Evolutionary conservation across 805 yeast genomes (phyloP).

Genomic region (Sungouiozyma intestinalis): DNA sequence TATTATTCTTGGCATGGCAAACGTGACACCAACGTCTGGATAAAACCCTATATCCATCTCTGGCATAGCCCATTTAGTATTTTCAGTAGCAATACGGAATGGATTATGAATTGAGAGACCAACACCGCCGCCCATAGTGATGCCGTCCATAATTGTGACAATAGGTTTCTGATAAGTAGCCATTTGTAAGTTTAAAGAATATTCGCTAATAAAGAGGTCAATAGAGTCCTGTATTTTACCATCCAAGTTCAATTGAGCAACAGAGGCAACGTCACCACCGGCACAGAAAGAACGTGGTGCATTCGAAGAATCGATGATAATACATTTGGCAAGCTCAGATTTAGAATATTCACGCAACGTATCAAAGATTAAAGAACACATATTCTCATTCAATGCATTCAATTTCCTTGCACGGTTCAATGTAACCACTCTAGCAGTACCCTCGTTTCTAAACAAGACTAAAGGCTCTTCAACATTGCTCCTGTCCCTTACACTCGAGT

Average conservation of each 20-base stretch:
- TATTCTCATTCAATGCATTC: conserved; percentile 70
- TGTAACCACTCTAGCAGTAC: conserved; percentile 58
- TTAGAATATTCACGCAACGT: conserved; percentile 69
- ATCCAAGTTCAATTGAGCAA: conserved; percentile 49
- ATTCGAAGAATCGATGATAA: conserved; percentile 46
- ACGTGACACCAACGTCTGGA: conserved; percentile 92
- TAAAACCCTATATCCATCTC: conserved; percentile 94
- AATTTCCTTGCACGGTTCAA: conserved; percentile 75
- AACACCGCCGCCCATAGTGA: conserved; percentile 97
- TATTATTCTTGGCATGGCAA: conserved; percentile 65
- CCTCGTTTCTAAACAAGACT: conserved; percentile 20
- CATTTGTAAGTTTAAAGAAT: conserved; percentile 66
- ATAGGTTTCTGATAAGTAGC: conserved; percentile 83
- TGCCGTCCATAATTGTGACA: conserved; percentile 80
- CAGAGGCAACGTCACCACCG: conserved; percentile 88
- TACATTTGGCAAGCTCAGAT: conserved; percentile 49
- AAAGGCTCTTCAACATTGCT: conserved; percentile 3
- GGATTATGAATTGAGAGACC: conserved; percentile 87
- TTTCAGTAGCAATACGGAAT: conserved; percentile 87
- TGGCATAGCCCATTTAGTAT: conserved; percentile 92
- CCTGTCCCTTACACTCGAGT: neutral
- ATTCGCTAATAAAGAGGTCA: conserved; percentile 69
- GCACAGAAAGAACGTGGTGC: conserved; percentile 78
- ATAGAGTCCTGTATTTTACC: conserved; percentile 41
- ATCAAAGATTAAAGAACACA: conserved; percentile 64